Base-by-base conservation (phyloP, 805 yeast species). In the Tetrapisispora nanseiensis region DNA sequence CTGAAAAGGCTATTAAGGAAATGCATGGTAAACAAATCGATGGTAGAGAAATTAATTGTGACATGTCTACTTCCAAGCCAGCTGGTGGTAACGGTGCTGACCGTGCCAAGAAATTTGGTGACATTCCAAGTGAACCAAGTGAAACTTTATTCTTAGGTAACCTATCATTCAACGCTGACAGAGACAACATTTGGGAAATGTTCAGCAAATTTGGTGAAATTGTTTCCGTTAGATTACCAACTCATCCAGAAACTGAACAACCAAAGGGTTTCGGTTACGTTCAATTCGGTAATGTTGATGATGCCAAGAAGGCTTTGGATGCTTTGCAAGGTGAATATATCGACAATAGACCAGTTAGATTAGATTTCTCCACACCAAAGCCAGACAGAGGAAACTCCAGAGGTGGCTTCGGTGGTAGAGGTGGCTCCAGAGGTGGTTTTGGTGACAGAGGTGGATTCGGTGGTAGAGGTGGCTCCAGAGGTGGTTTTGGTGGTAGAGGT, bases 261-360 rank as follows among this genome's bases (percentile, higher is more conserved):
- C 95, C 95, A 67, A 92, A 92, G 78, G 98, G 98, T 55, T 92
- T 92, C 71, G 98, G 97, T 53, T 92, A 92, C 69, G 96, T 90
- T 45, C 97, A 92, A 71, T 90, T 76, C 63, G 72, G 83, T 36
- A 74, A 82, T 45, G 72, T 84, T 51, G 97, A 89, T 35, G 95
- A 86, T 65, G 97, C 98, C 55, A 76, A 81, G 67, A 76, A 80
- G 48, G 97, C 97, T 43, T 69, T 84, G 50, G 86, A 82, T 51
- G 89, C 83, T 44, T 67, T 87, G 68, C 84, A 86, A 65, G 97
- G 97, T 63, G 82, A 81, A 66, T 76, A 79, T 71, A 74, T 92
- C 56, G 87, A 79, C 50, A 95, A 95, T 55, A 81, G 98, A 72
- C 78, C 96, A 48, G 83, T 92, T 59, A 84, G 98, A 75, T 75